Conservation (phyloP, 1,284 basidiomycete genomes). For the Termitomyces sp. region DNA sequence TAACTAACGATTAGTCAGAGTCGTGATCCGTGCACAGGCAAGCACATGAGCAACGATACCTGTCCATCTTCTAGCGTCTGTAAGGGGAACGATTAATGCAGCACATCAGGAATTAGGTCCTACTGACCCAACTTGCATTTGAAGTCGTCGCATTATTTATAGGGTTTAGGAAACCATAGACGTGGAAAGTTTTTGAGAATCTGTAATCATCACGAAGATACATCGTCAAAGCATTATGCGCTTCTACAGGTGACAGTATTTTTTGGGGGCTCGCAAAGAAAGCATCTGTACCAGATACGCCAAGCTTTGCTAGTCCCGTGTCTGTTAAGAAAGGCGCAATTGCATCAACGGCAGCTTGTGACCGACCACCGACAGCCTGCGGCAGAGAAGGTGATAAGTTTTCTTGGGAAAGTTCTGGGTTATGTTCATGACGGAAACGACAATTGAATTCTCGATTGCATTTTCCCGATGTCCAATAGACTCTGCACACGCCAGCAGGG, state of each 20-base stretch:
- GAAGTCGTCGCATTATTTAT: slow-evolving; percentile 44
- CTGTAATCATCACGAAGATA: slow-evolving; percentile 42
- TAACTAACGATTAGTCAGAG: slow-evolving; percentile 26
- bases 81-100: slow-evolving; percentile 2
- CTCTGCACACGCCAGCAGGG: slow-evolving; percentile 43
- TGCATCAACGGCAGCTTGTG: slow-evolving; percentile 16
- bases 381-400: background rate
- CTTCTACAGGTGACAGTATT: slow-evolving; percentile 41
- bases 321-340: slow-evolving; percentile 44
- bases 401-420: slow-evolving; percentile 13
- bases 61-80: slow-evolving; percentile 52
- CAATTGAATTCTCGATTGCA: slow-evolving; percentile 49
- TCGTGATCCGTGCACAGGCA: background rate
- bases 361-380: slow-evolving; percentile 1
- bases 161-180: slow-evolving; percentile 46
- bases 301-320: slow-evolving; percentile 42
- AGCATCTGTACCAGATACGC: slow-evolving; percentile 30
- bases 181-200: slow-evolving; percentile 36
- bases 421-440: slow-evolving; percentile 37
- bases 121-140: slow-evolving; percentile 50
- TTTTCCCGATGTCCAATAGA: slow-evolving; percentile 47
- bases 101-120: background rate
- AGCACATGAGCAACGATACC: slow-evolving; percentile 26
- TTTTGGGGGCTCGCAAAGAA: slow-evolving; percentile 28
- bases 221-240: slow-evolving; percentile 43